phyloP scores from a whole-genome alignment of 176 grass and related monocot species.

The Aegilops speltoides region DNA sequence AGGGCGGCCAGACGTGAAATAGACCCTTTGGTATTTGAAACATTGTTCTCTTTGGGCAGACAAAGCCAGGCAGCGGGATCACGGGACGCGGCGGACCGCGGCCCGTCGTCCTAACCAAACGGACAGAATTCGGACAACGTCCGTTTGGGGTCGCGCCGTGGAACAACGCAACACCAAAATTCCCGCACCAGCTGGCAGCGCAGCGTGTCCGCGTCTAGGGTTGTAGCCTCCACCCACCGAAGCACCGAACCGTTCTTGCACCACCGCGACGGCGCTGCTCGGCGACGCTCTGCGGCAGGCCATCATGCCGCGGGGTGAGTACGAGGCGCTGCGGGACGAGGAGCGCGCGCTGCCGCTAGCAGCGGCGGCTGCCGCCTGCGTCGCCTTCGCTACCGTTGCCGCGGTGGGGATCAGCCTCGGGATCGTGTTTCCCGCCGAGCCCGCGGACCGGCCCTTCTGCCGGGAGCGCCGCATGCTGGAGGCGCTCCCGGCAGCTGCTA shows the following conservation, averaged over 20 bases:
- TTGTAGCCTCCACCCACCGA: conserved; percentile 26
- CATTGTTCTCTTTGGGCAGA: no score
- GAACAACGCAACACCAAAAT: not conserved
- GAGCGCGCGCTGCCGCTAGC: conserved; percentile 57
- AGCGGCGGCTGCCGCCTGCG: conserved; percentile 30
- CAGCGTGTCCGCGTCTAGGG: conserved; percentile 46
- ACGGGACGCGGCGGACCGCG: no score
- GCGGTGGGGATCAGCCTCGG: conserved; percentile 62
- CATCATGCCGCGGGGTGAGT: conserved; percentile 72
- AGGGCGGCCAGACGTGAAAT: no score
- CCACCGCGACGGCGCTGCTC: conserved; percentile 53
- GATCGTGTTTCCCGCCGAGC: conserved; percentile 81
- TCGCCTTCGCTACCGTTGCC: conserved; percentile 38
- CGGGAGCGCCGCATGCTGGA: conserved; percentile 67
- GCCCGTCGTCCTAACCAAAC: no score
- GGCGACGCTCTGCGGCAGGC: conserved; percentile 83
- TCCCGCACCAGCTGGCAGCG: not conserved
- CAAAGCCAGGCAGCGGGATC: no score
- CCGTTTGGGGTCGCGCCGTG: no score
- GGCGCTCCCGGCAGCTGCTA: conserved; percentile 64
- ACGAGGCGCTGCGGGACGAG: conserved; percentile 66
- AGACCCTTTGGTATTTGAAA: no score
- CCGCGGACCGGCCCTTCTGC: conserved; percentile 80
- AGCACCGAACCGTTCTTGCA: not conserved
- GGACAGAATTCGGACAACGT: no score